Percentiles rank a stretch among this genome's conserved stretches.
Evolutionary conservation across 441 rosid species (phyloP).

Genomic region (Biscutella laevigata): DNA sequence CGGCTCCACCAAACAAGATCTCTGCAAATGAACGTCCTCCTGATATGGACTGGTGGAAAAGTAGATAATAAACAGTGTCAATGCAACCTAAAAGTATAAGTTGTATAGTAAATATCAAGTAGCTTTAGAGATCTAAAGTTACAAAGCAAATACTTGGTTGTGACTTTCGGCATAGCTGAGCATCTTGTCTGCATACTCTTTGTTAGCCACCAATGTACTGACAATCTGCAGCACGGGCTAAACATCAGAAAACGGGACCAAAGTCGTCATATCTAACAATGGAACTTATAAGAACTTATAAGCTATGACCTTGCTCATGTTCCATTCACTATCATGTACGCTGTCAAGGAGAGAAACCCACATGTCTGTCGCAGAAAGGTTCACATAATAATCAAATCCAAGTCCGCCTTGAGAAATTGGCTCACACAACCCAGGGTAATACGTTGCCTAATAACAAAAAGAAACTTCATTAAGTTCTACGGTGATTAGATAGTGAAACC

Average conservation of each 20-base stretch:
- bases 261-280: slow-evolving; percentile 10
- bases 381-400: slow-evolving; percentile 87
- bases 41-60: slow-evolving; percentile 62
- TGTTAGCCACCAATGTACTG: slow-evolving; percentile 57
- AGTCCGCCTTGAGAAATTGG: slow-evolving; percentile 88
- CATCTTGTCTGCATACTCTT: slow-evolving; percentile 71
- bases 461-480: slow-evolving; percentile 11
- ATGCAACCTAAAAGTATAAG: background rate
- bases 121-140: slow-evolving; percentile 11
- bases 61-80: slow-evolving; percentile 9
- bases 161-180: slow-evolving; percentile 74
- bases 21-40: slow-evolving; percentile 92
- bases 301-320: slow-evolving; percentile 77
- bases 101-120: background rate
- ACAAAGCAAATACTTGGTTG: slow-evolving; percentile 52
- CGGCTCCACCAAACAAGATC: slow-evolving; percentile 57
- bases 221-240: slow-evolving; percentile 50
- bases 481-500: background rate
- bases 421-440: slow-evolving; percentile 91
- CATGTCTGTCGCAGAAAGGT: slow-evolving; percentile 85
- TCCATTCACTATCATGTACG: slow-evolving; percentile 73
- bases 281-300: slow-evolving; percentile 21
- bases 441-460: slow-evolving; percentile 51
- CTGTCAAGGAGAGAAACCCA: slow-evolving; percentile 73
- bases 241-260: slow-evolving; percentile 19